Evolutionary conservation across 2,329 filamentous ascomycete genomes (phyloP).

Genomic region (Fusarium sulawesiense): DNA sequence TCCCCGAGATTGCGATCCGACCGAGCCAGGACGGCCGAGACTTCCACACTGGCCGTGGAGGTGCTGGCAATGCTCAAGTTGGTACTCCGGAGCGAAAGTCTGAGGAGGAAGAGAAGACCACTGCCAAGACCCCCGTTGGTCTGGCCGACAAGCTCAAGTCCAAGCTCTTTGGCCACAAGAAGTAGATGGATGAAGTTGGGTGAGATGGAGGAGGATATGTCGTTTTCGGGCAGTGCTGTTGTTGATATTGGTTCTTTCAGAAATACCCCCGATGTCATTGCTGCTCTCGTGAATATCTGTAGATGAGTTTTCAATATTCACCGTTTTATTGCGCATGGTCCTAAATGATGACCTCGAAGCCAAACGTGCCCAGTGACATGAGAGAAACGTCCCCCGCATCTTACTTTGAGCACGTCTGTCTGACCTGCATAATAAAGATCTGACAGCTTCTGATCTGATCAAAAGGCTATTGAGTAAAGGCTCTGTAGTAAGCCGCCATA

Average conservation of each 20-base stretch:
- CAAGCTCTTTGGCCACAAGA: conserved; percentile 66
- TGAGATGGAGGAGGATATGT: conserved; percentile 4
- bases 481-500: conserved; percentile 6
- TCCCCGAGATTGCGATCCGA: conserved; percentile 65
- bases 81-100: conserved; percentile 49
- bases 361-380: conserved; percentile 1
- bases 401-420: neutral
- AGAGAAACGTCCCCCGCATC: conserved; percentile 1
- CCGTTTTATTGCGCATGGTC: conserved; percentile 16
- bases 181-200: conserved; percentile 44
- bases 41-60: conserved; percentile 70
- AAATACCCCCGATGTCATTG: conserved; percentile 45
- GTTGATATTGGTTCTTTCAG: conserved; percentile 35
- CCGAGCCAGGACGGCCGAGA: conserved; percentile 60
- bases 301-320: conserved; percentile 13
- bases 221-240: conserved; percentile 3
- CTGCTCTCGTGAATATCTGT: conserved; percentile 21
- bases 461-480: neutral
- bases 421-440: conserved; percentile 24
- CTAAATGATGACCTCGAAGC: neutral
- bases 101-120: conserved; percentile 47
- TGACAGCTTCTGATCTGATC: conserved; percentile 14
- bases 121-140: conserved; percentile 51
- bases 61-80: conserved; percentile 66
- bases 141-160: conserved; percentile 69